Evolutionary conservation across 2,329 filamentous ascomycete species (phyloP).

Genomic region (Annulohypoxylon truncatum): DNA sequence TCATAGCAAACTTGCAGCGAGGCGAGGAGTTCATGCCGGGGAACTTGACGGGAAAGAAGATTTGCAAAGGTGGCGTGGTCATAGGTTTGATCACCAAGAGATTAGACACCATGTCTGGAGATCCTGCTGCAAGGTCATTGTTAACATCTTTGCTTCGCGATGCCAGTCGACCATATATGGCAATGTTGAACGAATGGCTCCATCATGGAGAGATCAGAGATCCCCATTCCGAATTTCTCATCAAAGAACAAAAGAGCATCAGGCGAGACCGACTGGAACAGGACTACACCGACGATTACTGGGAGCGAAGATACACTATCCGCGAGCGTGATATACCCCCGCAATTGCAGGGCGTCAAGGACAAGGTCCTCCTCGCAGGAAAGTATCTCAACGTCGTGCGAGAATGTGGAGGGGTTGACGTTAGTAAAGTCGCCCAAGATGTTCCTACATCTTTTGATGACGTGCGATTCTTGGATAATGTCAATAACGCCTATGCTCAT

Average conservation of each 20-base stretch:
- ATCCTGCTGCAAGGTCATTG: constrained; percentile 85
- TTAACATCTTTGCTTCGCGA: constrained; percentile 86
- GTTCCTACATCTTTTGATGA: constrained; percentile 96
- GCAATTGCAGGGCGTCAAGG: constrained; percentile 89
- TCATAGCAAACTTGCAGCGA: constrained; percentile 88
- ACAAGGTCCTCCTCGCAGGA: constrained; percentile 92
- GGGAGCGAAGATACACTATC: constrained; percentile 97
- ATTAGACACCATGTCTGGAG: constrained; percentile 89
- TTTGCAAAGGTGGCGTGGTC: constrained; percentile 97
- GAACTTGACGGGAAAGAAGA: constrained; percentile 85
- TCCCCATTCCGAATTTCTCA: constrained; percentile 90
- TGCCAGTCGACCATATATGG: constrained; percentile 94
- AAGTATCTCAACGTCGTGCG: constrained; percentile 98
- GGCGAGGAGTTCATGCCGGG: constrained; percentile 84
- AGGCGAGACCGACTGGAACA: constrained; percentile 89
- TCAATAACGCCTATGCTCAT: constrained; percentile 93
- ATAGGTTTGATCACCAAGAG: constrained; percentile 86
- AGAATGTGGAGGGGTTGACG: constrained; percentile 95
- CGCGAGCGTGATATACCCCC: constrained; percentile 91
- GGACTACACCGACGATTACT: constrained; percentile 99
- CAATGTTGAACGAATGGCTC: constrained; percentile 98
- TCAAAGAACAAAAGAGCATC: constrained; percentile 97
- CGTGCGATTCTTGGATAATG: constrained; percentile 90
- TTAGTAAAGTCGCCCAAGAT: constrained; percentile 87
- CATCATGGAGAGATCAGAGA: constrained; percentile 96